A percentile compares a stretch with the other conserved stretches of the same genome.
These are phyloP conservation scores for Vinca major DNA, from an alignment of 305 asterid species.

Conservation along the genomic window DNA sequence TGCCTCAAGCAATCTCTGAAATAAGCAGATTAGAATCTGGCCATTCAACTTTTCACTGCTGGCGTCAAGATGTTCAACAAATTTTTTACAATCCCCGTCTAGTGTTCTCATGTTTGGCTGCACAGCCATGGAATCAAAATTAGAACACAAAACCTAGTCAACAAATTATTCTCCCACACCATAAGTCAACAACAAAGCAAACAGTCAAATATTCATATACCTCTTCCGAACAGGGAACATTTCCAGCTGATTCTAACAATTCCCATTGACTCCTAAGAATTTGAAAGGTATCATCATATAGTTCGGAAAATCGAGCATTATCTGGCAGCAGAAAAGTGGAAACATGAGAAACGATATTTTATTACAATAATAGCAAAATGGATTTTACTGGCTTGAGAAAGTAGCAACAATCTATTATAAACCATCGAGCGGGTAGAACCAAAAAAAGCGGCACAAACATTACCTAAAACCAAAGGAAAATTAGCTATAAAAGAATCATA, in stretches of 20 bases:
- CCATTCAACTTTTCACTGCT: constrained; percentile 42
- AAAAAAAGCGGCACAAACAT: neutral
- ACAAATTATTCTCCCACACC: neutral
- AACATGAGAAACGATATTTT: constrained; percentile 1
- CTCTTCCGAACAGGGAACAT: constrained; percentile 31
- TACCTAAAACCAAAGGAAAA: neutral
- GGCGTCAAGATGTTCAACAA: constrained; percentile 43
- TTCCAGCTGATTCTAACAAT: constrained; percentile 36
- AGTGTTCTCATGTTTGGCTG: constrained; percentile 41
- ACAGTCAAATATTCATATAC: constrained; percentile 25
- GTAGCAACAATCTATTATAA: neutral
- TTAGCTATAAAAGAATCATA: neutral
- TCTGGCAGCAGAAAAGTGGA: constrained; percentile 30
- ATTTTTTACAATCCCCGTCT: constrained; percentile 43
- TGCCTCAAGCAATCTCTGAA: constrained; percentile 59
- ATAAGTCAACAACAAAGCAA: constrained; percentile 5
- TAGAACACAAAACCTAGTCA: constrained; percentile 6
- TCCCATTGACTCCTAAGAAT: constrained; percentile 61
- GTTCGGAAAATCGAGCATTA: constrained; percentile 28
- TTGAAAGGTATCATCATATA: constrained; percentile 48
- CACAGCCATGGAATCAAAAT: constrained; percentile 15
- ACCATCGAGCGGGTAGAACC: neutral
- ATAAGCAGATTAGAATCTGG: constrained; percentile 54
- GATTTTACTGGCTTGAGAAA: neutral
- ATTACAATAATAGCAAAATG: neutral